These are phyloP conservation scores for Alternaria panax DNA, from an alignment of 2,329 filamentous ascomycete genomes.

Conservation along the genomic window DNA sequence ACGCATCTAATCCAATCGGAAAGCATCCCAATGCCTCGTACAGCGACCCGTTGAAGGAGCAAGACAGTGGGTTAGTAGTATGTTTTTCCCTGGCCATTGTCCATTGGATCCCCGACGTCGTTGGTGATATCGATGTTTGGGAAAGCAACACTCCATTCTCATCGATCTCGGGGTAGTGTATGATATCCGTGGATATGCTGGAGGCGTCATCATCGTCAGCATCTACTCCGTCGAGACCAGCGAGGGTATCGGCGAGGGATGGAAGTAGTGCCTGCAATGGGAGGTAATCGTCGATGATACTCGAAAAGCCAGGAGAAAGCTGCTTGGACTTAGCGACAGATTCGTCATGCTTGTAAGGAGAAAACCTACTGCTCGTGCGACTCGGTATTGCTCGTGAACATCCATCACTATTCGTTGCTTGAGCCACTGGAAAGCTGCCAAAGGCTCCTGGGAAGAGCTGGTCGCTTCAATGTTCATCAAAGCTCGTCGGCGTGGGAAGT, in stretches of 20 bases:
- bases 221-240: conserved; percentile 35
- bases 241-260: conserved; percentile 32
- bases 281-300: conserved; percentile 43
- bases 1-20: conserved; percentile 45
- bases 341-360: neutral
- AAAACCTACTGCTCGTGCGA: conserved; percentile 36
- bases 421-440: conserved; percentile 50
- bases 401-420: conserved; percentile 48
- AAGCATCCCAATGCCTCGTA: conserved; percentile 46
- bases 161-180: conserved; percentile 45
- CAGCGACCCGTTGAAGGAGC: conserved; percentile 36
- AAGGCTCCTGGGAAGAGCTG: conserved; percentile 39
- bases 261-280: conserved; percentile 41
- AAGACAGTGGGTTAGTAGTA: conserved; percentile 42
- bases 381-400: conserved; percentile 46
- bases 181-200: conserved; percentile 40
- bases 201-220: conserved; percentile 34
- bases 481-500: conserved; percentile 35
- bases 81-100: conserved; percentile 32
- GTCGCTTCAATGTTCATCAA: conserved; percentile 35
- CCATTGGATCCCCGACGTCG: conserved; percentile 39
- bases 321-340: conserved; percentile 12
- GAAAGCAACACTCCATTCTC: conserved; percentile 37
- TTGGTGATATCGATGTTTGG: conserved; percentile 24
- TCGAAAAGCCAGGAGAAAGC: conserved; percentile 41